Conservation (phyloP, 805 yeast genomes). For the Wickerhamomyces bovis region DNA sequence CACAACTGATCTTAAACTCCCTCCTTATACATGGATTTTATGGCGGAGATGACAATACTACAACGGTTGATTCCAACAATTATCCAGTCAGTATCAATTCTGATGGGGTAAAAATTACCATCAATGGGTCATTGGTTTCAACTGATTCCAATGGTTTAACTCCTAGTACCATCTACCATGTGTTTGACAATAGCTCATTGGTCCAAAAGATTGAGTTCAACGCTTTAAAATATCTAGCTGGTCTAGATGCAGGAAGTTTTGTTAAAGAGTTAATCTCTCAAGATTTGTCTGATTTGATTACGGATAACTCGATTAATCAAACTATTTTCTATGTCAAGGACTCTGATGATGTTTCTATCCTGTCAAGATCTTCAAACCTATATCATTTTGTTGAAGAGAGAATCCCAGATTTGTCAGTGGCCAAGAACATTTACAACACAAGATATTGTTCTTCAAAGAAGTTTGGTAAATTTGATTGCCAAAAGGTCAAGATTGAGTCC, state of each 20-base stretch:
- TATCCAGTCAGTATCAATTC: slow-evolving; percentile 18
- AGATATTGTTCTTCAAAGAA: slow-evolving; percentile 49
- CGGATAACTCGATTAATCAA: slow-evolving; percentile 42
- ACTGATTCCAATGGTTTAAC: slow-evolving; percentile 35
- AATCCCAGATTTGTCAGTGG: slow-evolving; percentile 26
- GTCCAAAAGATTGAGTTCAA: slow-evolving; percentile 33
- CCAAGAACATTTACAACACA: slow-evolving; percentile 37
- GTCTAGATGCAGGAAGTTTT: slow-evolving; percentile 52
- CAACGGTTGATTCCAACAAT: slow-evolving; percentile 23
- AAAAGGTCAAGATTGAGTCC: slow-evolving; percentile 44
- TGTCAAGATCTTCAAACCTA: slow-evolving; percentile 35
- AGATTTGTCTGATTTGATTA: slow-evolving; percentile 48
- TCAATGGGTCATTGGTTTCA: slow-evolving; percentile 32
- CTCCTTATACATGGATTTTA: slow-evolving; percentile 34
- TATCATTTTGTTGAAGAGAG: slow-evolving; percentile 59
- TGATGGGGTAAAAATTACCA: slow-evolving; percentile 29
- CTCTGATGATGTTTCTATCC: slow-evolving; percentile 21
- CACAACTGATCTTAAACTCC: slow-evolving; percentile 24
- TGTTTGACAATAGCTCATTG: slow-evolving; percentile 32
- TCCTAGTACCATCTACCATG: slow-evolving; percentile 44
- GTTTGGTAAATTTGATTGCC: slow-evolving; percentile 56
- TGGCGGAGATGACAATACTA: slow-evolving; percentile 34
- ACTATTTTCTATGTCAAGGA: slow-evolving; percentile 54
- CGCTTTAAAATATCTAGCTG: slow-evolving; percentile 52
- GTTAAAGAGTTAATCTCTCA: slow-evolving; percentile 68